Conservation (phyloP, 345 rosid species). For the Citropsis articulata region DNA sequence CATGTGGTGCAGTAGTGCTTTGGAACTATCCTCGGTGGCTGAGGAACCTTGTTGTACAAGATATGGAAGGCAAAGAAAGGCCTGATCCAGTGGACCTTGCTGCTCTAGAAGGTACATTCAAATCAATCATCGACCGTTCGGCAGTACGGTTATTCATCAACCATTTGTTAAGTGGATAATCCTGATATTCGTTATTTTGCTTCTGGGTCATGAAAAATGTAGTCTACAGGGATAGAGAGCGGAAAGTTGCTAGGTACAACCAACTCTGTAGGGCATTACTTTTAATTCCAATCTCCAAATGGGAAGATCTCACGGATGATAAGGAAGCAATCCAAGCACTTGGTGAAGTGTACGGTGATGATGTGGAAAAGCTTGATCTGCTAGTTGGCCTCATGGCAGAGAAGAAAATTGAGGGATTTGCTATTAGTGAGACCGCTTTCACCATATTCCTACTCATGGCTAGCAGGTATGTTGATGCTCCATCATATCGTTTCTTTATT, state of each 20-base stretch:
- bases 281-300: background rate
- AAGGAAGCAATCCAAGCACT: too few relatives aligned
- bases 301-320: too few relatives aligned
- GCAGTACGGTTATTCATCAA: too few relatives aligned
- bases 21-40: slow-evolving; percentile 62
- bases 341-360: slow-evolving; percentile 36
- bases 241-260: slow-evolving; percentile 53
- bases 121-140: too few relatives aligned
- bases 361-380: slow-evolving; percentile 52
- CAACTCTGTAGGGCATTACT: slow-evolving; percentile 42
- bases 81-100: slow-evolving; percentile 48
- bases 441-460: slow-evolving; percentile 41
- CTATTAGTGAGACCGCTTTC: slow-evolving; percentile 62
- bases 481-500: too few relatives aligned
- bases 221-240: slow-evolving; percentile 60
- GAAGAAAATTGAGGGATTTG: slow-evolving; percentile 57
- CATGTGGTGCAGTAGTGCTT: slow-evolving; percentile 50
- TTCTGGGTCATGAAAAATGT: background rate
- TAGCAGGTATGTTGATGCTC: too few relatives aligned
- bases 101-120: slow-evolving; percentile 47
- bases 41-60: slow-evolving; percentile 37
- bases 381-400: slow-evolving; percentile 55
- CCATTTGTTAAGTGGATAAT: too few relatives aligned
- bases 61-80: slow-evolving; percentile 41
- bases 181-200: too few relatives aligned